Evolutionary conservation across 805 yeast species (phyloP).

Genomic region (Ogataea paraovalis): DNA sequence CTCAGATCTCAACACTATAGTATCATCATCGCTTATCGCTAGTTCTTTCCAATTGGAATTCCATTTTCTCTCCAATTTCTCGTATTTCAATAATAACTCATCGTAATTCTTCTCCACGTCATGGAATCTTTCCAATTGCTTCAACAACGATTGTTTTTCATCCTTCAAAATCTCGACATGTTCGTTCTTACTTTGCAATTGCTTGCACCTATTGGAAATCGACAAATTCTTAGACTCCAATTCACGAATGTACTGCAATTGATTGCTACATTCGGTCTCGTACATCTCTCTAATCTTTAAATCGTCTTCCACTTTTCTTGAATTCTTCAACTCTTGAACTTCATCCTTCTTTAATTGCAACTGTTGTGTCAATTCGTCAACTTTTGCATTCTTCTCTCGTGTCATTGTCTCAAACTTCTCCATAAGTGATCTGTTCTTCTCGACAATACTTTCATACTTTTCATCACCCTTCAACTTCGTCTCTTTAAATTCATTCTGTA

Average conservation of each 20-base stretch:
- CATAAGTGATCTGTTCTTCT: background rate
- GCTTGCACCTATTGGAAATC: constrained; percentile 49
- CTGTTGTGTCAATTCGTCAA: constrained; percentile 20
- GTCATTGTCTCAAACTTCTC: constrained; percentile 2
- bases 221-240: constrained; percentile 50
- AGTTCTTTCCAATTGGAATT: constrained; percentile 35
- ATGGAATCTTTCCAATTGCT: constrained; percentile 37
- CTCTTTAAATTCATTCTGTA: constrained; percentile 2
- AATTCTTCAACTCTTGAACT: constrained; percentile 7
- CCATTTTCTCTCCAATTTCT: constrained; percentile 41
- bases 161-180: constrained; percentile 51
- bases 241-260: constrained; percentile 40
- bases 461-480: constrained; percentile 3
- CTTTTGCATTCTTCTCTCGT: constrained; percentile 10
- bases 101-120: constrained; percentile 41
- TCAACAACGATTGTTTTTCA: constrained; percentile 43
- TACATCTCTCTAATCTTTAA: constrained; percentile 30
- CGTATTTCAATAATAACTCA: constrained; percentile 46
- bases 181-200: constrained; percentile 42
- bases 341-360: constrained; percentile 10
- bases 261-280: constrained; percentile 33
- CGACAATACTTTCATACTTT: background rate
- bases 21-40: background rate
- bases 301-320: constrained; percentile 15
- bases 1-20: constrained; percentile 4